Evolutionary conservation across 2,329 filamentous ascomycete genomes (phyloP).

Genomic region (Botrytis porri): DNA sequence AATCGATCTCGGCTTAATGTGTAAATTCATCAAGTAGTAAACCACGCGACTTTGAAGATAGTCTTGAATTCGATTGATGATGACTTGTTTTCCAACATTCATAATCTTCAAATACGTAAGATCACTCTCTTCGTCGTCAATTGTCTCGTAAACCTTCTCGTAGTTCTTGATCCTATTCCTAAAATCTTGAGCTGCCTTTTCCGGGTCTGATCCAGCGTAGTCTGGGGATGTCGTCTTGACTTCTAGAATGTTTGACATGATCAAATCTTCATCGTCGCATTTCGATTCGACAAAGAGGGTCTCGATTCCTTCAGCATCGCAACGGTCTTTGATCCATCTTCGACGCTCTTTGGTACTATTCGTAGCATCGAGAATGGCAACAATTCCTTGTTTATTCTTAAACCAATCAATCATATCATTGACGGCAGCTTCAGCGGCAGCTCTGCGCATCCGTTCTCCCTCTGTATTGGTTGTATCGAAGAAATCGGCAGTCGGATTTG

Average conservation of each 20-base stretch:
- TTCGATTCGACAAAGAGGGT: slow-evolving; percentile 96
- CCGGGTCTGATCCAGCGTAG: slow-evolving; percentile 90
- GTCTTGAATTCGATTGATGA: slow-evolving; percentile 96
- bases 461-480: slow-evolving; percentile 89
- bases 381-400: slow-evolving; percentile 68
- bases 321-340: slow-evolving; percentile 84
- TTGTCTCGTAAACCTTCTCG: slow-evolving; percentile 92
- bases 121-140: slow-evolving; percentile 82
- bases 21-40: slow-evolving; percentile 97
- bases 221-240: slow-evolving; percentile 97
- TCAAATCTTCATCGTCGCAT: slow-evolving; percentile 91
- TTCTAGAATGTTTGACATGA: slow-evolving; percentile 97
- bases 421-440: slow-evolving; percentile 87
- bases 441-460: slow-evolving; percentile 82
- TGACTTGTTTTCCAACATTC: slow-evolving; percentile 91
- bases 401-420: slow-evolving; percentile 96
- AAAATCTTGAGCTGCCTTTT: slow-evolving; percentile 87
- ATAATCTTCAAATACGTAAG: slow-evolving; percentile 97
- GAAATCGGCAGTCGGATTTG: slow-evolving; percentile 89
- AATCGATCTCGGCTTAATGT: slow-evolving; percentile 93
- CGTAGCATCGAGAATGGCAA: slow-evolving; percentile 93
- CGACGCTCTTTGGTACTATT: slow-evolving; percentile 90
- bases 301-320: slow-evolving; percentile 73
- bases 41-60: slow-evolving; percentile 95
- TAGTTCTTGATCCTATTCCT: slow-evolving; percentile 93